These are phyloP conservation scores for Colletotrichum coccodes DNA, from an alignment of 2,329 filamentous ascomycete genomes.

Conservation along the genomic window DNA sequence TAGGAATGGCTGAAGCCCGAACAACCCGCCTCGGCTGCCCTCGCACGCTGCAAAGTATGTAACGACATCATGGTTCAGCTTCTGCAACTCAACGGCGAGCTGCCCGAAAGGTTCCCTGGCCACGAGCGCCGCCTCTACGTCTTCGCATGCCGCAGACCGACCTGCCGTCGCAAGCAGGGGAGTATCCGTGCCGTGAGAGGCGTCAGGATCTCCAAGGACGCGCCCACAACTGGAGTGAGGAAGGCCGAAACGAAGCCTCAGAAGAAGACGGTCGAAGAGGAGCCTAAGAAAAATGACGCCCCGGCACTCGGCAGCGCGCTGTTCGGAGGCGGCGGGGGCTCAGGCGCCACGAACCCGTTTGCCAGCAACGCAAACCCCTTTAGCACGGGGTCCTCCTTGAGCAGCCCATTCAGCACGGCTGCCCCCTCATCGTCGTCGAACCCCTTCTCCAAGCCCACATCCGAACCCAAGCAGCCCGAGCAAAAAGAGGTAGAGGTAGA, in stretches of 20 bases:
- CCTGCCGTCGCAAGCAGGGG: conserved; percentile 84
- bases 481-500: conserved; percentile 38
- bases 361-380: conserved; percentile 52
- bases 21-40: conserved; percentile 76
- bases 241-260: conserved; percentile 44
- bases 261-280: conserved; percentile 45
- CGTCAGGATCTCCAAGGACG: conserved; percentile 64
- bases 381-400: conserved; percentile 23
- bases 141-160: conserved; percentile 81
- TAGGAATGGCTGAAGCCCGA: conserved; percentile 86
- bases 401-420: conserved; percentile 57
- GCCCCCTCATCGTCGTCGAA: conserved; percentile 38
- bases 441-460: conserved; percentile 41
- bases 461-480: conserved; percentile 47
- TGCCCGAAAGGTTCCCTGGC: conserved; percentile 85
- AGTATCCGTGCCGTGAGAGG: conserved; percentile 82
- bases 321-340: conserved; percentile 64
- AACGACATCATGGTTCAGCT: conserved; percentile 84
- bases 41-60: conserved; percentile 90
- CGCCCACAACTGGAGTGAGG: conserved; percentile 38
- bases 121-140: conserved; percentile 91
- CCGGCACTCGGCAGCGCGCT: conserved; percentile 72
- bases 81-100: conserved; percentile 89
- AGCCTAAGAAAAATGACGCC: conserved; percentile 44
- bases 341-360: conserved; percentile 66